phyloP scores from a whole-genome alignment of 1,139 yeast genomes.

The Candida freyschussii region DNA sequence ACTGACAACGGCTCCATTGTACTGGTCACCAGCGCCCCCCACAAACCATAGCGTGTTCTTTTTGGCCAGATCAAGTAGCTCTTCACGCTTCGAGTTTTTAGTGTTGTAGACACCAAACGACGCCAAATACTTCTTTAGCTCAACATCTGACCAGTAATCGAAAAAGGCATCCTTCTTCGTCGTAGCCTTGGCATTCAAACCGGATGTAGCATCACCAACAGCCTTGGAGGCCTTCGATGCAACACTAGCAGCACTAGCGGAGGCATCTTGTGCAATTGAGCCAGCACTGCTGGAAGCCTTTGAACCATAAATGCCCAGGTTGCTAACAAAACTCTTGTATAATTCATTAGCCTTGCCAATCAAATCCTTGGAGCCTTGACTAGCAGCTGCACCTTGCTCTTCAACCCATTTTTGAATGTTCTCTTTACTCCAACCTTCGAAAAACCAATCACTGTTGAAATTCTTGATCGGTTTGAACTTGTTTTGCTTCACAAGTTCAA shows the following conservation, averaged over 20 bases:
- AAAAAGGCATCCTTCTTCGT: slow-evolving; percentile 35
- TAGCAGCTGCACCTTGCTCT: slow-evolving; percentile 32
- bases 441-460: slow-evolving; percentile 33
- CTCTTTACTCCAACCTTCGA: slow-evolving; percentile 42
- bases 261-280: slow-evolving; percentile 11
- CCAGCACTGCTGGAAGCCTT: slow-evolving; percentile 16
- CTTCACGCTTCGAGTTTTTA: slow-evolving; percentile 37
- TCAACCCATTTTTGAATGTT: slow-evolving; percentile 38
- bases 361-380: slow-evolving; percentile 36
- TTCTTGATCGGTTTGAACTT: slow-evolving; percentile 38
- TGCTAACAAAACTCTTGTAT: slow-evolving; percentile 14
- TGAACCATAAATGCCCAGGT: slow-evolving; percentile 10
- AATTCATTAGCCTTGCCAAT: slow-evolving; percentile 29
- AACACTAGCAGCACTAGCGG: slow-evolving; percentile 27
- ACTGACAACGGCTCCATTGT: slow-evolving; percentile 6
- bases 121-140: slow-evolving; percentile 47
- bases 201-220: slow-evolving; percentile 23
- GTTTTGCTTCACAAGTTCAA: slow-evolving; percentile 42
- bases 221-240: slow-evolving; percentile 19
- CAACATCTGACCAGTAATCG: slow-evolving; percentile 50
- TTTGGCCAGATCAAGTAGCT: slow-evolving; percentile 43
- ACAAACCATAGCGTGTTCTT: slow-evolving; percentile 39
- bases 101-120: slow-evolving; percentile 45
- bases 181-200: slow-evolving; percentile 8
- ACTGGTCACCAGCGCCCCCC: slow-evolving; percentile 20